Conservation (phyloP, 164 flowering plant species). For the Pachysandra terminalis region DNA sequence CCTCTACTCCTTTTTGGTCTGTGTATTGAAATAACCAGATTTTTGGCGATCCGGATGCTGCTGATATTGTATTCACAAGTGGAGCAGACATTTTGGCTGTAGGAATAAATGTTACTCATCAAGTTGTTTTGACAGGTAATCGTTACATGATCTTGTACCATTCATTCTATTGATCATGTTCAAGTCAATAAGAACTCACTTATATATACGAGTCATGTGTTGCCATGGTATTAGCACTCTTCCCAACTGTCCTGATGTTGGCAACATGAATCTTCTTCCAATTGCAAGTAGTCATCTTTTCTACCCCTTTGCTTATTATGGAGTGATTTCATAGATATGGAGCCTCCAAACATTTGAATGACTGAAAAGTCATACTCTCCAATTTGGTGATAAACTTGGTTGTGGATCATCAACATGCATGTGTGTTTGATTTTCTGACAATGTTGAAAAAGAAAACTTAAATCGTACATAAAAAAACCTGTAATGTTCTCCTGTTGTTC, state of each 20-base stretch:
- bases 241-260: not conserved
- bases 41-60: slow-evolving; percentile 96
- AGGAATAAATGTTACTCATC: slow-evolving; percentile 92
- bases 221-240: no score
- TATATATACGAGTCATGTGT: not conserved
- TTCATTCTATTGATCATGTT: not conserved
- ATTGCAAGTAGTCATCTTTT: not conserved
- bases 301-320: not conserved
- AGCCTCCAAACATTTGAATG: not conserved
- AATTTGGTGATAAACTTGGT: no score
- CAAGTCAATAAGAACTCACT: not conserved
- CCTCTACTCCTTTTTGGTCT: slow-evolving; percentile 1
- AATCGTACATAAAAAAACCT: not conserved
- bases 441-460: no score
- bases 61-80: slow-evolving; percentile 86
- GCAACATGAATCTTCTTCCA: not conserved
- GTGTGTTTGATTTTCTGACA: not conserved
- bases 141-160: slow-evolving; percentile 1
- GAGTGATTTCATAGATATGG: not conserved
- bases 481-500: not conserved
- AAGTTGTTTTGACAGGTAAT: slow-evolving; percentile 84
- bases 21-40: slow-evolving; percentile 41
- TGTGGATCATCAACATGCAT: not conserved
- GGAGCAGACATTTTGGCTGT: slow-evolving; percentile 87
- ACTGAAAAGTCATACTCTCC: no score